A percentile compares a stretch with the other conserved stretches of the same genome.
phyloP scores from a whole-genome alignment of 2,329 filamentous ascomycete genomes.

The Hansfordia pulvinata region DNA sequence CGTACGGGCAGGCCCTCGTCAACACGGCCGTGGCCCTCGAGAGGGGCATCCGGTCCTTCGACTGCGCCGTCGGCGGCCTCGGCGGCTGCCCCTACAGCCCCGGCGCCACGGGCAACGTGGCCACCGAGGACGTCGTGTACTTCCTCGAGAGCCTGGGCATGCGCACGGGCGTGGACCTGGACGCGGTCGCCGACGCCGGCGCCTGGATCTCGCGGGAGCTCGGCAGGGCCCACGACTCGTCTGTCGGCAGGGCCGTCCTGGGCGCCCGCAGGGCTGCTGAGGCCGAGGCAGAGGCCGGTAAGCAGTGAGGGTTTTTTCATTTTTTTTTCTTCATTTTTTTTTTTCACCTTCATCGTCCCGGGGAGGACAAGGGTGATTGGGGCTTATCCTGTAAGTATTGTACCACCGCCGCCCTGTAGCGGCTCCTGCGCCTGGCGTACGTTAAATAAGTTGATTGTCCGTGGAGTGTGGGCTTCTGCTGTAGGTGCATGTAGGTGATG shows the following conservation, averaged over 20 bases:
- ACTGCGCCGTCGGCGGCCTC: conserved; percentile 51
- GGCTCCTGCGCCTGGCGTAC: too few species aligned
- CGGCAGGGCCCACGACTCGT: conserved; percentile 26
- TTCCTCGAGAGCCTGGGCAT: conserved; percentile 39
- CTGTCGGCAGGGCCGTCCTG: conserved; percentile 18
- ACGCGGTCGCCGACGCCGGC: conserved; percentile 39
- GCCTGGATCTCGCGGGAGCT: conserved; percentile 41
- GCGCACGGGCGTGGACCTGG: conserved; percentile 43
- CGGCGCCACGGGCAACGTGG: conserved; percentile 54
- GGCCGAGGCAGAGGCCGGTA: too few species aligned
- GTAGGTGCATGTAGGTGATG: too few species aligned
- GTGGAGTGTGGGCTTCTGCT: too few species aligned
- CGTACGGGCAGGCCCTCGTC: conserved; percentile 53
- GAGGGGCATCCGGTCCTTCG: conserved; percentile 50
- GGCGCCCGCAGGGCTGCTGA: too few species aligned
- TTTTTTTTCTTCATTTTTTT: too few species aligned
- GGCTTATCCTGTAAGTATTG: too few species aligned
- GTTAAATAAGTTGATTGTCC: too few species aligned
- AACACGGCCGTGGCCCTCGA: conserved; percentile 52
- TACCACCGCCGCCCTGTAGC: too few species aligned
- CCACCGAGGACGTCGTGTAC: conserved; percentile 27
- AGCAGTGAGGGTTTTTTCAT: too few species aligned
- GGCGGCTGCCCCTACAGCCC: conserved; percentile 58
- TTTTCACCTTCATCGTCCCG: too few species aligned
- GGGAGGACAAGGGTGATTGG: too few species aligned